Base-by-base conservation (phyloP, 345 rosid species). In the Raphanus sativus region DNA sequence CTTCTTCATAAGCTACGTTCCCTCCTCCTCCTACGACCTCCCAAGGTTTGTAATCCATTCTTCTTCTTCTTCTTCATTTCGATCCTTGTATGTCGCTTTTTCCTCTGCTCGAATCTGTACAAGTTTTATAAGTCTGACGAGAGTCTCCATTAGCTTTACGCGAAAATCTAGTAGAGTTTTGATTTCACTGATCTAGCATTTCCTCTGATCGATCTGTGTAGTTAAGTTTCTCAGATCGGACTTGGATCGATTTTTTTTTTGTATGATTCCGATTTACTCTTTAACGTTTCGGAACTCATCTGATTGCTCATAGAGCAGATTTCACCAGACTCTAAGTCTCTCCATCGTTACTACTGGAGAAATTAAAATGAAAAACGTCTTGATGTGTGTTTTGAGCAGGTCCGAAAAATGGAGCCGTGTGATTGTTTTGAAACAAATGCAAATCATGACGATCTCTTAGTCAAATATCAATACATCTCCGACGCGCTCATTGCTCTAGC, bases 381-480 rank as follows among this genome's bases (percentile, higher is more conserved):
- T 40, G 48, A 40, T 40, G 42, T 34, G 8, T 34, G 8, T 36
- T 36, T 42, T 62, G 72, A 64, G 58, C 77, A 76, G 75, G 78
- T 62, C 42, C 21, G 59, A 69, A 77, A 10, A 62, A 89, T 91
- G 97, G 96, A 89, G 69, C 83, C 90, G 11, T 91, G 98, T 67
- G 94, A 94, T 80, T 94, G 97, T 83, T 80, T 89, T 26, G 97
- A 94, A 50, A 74, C 89, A 1, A 88, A 83, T 34, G 89, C 84
- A 89, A 86, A 90, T n/a, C 88, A 86, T 61, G 98, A 86, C 13
- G 97, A 89, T 34, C 88, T 94, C 5, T 86, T 91, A 66, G 85
- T 87, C 65, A 94, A 87, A 84, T 94, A 91, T 75, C 98, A 94
- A 84, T 94, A 91, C 79, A 91, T 94, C 77, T 90, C 97, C 0